A percentile compares a stretch with the other conserved stretches of the same genome.
These are phyloP conservation scores for Rhizopogon vesiculosus DNA, from an alignment of 768 basidiomycete species.

Conservation along the genomic window DNA sequence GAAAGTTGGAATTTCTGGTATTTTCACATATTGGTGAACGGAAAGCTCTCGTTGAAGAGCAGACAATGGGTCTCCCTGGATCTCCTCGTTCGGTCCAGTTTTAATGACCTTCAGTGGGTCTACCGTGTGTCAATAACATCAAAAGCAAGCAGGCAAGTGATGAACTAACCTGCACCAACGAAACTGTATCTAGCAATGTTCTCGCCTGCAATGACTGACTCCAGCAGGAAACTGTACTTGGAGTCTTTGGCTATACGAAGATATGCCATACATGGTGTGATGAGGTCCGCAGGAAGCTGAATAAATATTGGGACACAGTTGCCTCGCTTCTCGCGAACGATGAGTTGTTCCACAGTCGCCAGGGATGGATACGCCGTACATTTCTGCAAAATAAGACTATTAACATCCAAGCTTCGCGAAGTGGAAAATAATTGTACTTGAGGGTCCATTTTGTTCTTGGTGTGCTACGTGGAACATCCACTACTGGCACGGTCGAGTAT, in stretches of 20 bases:
- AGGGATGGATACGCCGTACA: conserved; percentile 68
- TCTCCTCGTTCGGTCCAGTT: conserved; percentile 80
- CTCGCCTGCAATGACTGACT: conserved; percentile 89
- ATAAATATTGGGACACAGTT: conserved; percentile 94
- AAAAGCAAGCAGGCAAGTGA: not conserved
- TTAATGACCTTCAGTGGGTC: conserved; percentile 93
- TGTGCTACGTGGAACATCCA: not conserved
- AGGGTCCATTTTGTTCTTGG: conserved; percentile 15
- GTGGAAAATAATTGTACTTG: conserved; percentile 10
- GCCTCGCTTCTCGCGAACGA: conserved; percentile 76
- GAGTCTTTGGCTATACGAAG: conserved; percentile 89
- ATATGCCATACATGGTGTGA: conserved; percentile 97
- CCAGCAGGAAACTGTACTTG: conserved; percentile 91
- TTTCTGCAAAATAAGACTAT: conserved; percentile 37
- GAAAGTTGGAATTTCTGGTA: conserved; percentile 90
- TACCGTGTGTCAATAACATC: conserved; percentile 23
- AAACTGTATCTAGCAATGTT: conserved; percentile 93
- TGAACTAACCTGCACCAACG: conserved; percentile 80
- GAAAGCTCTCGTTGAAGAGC: conserved; percentile 83
- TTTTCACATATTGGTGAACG: conserved; percentile 83
- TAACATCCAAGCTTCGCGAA: not conserved
- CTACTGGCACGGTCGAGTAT: not conserved
- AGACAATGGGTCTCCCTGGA: conserved; percentile 82
- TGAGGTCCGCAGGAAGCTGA: conserved; percentile 89
- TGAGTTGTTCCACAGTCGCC: conserved; percentile 68